A percentile compares a stretch with the other conserved stretches of the same genome.
Evolutionary conservation across 1,284 basidiomycete genomes (phyloP).

Genomic region (Ustilago cynodontis): DNA sequence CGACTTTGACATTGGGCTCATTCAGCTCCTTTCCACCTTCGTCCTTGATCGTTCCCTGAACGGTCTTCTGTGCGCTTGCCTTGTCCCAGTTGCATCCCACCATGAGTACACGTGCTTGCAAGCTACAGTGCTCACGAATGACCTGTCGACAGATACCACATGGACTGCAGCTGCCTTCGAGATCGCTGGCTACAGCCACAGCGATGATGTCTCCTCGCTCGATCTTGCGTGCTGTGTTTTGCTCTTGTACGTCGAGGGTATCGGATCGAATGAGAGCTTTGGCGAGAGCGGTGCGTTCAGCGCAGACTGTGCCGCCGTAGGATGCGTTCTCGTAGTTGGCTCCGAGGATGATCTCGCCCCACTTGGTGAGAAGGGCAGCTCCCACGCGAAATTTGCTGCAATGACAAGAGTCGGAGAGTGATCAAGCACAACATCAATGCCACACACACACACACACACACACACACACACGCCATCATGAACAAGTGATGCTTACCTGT

Average conservation of each 20-base stretch:
- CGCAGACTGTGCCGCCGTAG: slow-evolving; percentile 76
- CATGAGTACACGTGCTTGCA: slow-evolving; percentile 81
- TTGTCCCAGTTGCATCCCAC: slow-evolving; percentile 78
- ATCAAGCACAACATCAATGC: background rate
- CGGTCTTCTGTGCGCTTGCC: slow-evolving; percentile 3
- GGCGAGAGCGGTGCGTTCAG: slow-evolving; percentile 64
- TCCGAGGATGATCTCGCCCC: slow-evolving; percentile 82
- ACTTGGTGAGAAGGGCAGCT: slow-evolving; percentile 79
- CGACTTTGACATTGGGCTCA: slow-evolving; percentile 72
- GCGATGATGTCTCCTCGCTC: slow-evolving; percentile 56
- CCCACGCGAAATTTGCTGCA: slow-evolving; percentile 88
- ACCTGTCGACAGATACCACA: slow-evolving; percentile 94
- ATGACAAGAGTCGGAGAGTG: background rate
- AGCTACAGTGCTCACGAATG: slow-evolving; percentile 84
- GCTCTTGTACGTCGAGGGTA: slow-evolving; percentile 28
- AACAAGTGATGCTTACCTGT: slow-evolving; percentile 47
- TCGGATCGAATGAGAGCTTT: slow-evolving; percentile 50
- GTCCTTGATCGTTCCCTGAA: slow-evolving; percentile 22
- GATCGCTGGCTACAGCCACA: slow-evolving; percentile 59
- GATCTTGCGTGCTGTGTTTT: slow-evolving; percentile 40
- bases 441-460: background rate
- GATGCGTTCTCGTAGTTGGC: slow-evolving; percentile 92
- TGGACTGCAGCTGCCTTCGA: slow-evolving; percentile 60
- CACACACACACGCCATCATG: background rate
- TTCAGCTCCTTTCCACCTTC: slow-evolving; percentile 59